A percentile compares a stretch with the other conserved stretches of the same genome.
These are phyloP conservation scores for Davidsoniella virescens DNA, from an alignment of 2,329 filamentous ascomycete species.

Conservation along the genomic window DNA sequence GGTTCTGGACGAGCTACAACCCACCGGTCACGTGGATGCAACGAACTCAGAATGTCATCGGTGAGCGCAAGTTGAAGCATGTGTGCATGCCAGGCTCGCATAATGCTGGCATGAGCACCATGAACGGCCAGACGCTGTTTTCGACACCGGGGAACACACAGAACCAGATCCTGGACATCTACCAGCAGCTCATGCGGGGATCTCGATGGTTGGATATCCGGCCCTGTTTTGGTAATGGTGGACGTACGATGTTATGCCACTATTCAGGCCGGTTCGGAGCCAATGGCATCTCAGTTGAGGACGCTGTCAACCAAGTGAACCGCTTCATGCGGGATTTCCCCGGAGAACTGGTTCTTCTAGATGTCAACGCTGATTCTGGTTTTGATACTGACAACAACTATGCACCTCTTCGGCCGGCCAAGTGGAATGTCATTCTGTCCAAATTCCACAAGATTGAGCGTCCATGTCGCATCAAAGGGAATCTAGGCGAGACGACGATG, in stretches of 20 bases:
- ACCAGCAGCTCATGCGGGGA: conserved; percentile 26
- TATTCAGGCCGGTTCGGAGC: conserved; percentile 4
- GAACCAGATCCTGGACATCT: conserved; percentile 26
- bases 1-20: conserved; percentile 8
- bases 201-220: conserved; percentile 30
- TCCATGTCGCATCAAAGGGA: not conserved
- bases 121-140: conserved; percentile 17
- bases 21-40: conserved; percentile 17
- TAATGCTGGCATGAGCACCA: conserved; percentile 28
- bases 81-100: conserved; percentile 30
- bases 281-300: conserved; percentile 18
- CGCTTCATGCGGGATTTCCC: conserved; percentile 25
- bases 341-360: conserved; percentile 28
- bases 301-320: conserved; percentile 26
- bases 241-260: conserved; percentile 5
- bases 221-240: conserved; percentile 6
- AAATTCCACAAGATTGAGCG: conserved; percentile 23
- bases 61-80: conserved; percentile 23
- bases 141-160: conserved; percentile 21
- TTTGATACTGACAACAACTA: conserved; percentile 18
- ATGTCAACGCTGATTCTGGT: conserved; percentile 20
- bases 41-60: conserved; percentile 16
- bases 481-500: conserved; percentile 21
- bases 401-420: conserved; percentile 8
- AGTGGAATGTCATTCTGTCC: conserved; percentile 24